Base-by-base conservation (phyloP, 164 flowering plant genomes). In the Pachysandra terminalis region DNA sequence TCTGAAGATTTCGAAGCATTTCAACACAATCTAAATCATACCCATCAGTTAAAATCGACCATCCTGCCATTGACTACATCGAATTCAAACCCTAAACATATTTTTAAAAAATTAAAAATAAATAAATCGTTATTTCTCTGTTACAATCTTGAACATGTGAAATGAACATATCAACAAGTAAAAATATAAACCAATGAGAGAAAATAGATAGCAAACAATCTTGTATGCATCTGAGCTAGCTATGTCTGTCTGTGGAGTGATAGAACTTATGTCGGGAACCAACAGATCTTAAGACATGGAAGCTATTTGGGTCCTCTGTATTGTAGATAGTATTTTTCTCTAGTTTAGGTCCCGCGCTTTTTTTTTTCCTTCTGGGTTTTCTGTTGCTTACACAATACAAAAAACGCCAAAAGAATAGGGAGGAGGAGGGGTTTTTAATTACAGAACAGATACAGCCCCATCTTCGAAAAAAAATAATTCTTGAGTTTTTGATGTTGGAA, bases 41-140 rank as follows among this genome's bases (percentile, higher is more conserved):
- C 77, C 73, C 85, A 68, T 77, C 79, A 68, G 53, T 69, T 35
- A 65, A 68, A 54, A 53, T 78, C 75, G 83, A 77, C 82, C 89
- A 83, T 70, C 83, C 82, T 58, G 81, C 88, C 88, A 84, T 86
- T n/a, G n/a, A 48, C 12, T 32, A 16, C 26, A n/a, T 35, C 19
- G 17, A 58, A 27, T 21, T 52, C 69, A 71, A 68, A 68, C 28
- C 68, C 65, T 32, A 62, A 62, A 22, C n/a, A n/a, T n/a, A n/a
- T n/a, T n/a, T n/a, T n/a, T n/a, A n/a, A n/a, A n/a, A n/a, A n/a
- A n/a, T n/a, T n/a, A n/a, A n/a, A n/a, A n/a, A n/a, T n/a, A n/a
- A n/a, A 62, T 41, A 62, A 9, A 62, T 4, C 23, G 54, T 40
- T 40, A 5, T 5, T 40, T 40, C 10, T 40, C 5, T 40, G 5